phyloP scores from a whole-genome alignment of 2,329 filamentous ascomycete genomes.

The Ilyonectria destructans region DNA sequence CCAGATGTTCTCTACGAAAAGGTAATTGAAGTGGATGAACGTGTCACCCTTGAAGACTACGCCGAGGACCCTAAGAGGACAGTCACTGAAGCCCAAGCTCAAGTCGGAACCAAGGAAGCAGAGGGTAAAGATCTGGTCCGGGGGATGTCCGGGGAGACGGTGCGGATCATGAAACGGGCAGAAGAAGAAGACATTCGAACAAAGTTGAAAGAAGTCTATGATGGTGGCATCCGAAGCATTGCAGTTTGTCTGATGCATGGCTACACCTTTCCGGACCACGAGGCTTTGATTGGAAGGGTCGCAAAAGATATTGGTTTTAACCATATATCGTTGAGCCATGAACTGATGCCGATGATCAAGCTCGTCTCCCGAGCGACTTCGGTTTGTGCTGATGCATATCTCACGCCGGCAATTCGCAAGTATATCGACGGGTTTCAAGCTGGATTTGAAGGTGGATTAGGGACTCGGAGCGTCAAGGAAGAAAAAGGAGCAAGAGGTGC shows the following conservation, averaged over 20 bases:
- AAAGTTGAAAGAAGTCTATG: conserved; percentile 76
- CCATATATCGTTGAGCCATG: conserved; percentile 77
- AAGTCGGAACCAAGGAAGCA: conserved; percentile 64
- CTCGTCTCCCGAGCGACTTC: conserved; percentile 61
- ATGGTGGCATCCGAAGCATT: conserved; percentile 82
- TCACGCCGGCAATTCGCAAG: conserved; percentile 61
- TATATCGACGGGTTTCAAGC: conserved; percentile 81
- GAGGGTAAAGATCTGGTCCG: conserved; percentile 74
- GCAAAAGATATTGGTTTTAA: conserved; percentile 82
- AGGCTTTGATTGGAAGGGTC: conserved; percentile 82
- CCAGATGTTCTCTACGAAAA: conserved; percentile 89
- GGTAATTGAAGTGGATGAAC: conserved; percentile 92
- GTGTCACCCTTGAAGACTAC: conserved; percentile 93
- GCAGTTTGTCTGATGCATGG: conserved; percentile 94
- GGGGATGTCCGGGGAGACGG: conserved; percentile 79
- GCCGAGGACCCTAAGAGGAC: conserved; percentile 85
- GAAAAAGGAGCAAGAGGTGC: conserved; percentile 78
- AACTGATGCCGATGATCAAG: conserved; percentile 64
- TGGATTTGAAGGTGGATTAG: conserved; percentile 87
- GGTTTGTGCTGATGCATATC: conserved; percentile 62
- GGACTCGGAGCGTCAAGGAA: conserved; percentile 80
- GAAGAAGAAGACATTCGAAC: conserved; percentile 67
- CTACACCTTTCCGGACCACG: conserved; percentile 92
- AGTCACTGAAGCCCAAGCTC: conserved; percentile 68
- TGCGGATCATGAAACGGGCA: conserved; percentile 76